phyloP scores from a whole-genome alignment of 164 flowering plant genomes.

The Magnolia officinalis region DNA sequence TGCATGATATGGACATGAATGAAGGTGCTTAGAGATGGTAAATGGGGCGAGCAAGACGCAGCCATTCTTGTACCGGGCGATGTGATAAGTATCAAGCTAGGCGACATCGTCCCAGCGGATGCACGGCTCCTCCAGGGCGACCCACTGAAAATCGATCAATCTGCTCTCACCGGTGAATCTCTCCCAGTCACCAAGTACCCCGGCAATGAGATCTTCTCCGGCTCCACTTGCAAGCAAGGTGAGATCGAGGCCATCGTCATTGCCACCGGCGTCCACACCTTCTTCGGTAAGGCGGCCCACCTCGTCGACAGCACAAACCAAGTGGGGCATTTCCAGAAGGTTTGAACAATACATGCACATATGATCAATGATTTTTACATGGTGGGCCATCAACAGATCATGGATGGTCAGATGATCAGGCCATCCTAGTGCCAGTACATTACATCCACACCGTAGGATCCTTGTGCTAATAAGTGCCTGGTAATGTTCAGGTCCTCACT shows the following conservation, averaged over 20 bases:
- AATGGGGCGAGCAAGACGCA: conserved; percentile 79
- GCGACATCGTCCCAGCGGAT: conserved; percentile 89
- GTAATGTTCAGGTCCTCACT: conserved; percentile 57
- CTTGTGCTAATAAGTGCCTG: not conserved
- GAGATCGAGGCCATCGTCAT: conserved; percentile 87
- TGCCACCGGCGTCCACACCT: conserved; percentile 89
- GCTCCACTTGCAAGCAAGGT: conserved; percentile 94
- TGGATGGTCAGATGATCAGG: not conserved
- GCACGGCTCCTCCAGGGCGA: conserved; percentile 84
- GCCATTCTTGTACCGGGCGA: conserved; percentile 82
- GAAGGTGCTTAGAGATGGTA: conserved; percentile 67
- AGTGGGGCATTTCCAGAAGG: conserved; percentile 92
- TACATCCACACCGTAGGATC: too few relatives aligned
- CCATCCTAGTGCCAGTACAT: not conserved
- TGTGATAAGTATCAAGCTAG: conserved; percentile 73
- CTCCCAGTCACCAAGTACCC: conserved; percentile 71
- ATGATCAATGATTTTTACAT: not conserved
- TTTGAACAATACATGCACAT: conserved; percentile 7
- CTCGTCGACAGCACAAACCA: conserved; percentile 84
- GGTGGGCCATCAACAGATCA: too few relatives aligned
- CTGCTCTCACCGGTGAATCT: conserved; percentile 91
- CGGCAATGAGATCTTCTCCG: conserved; percentile 69
- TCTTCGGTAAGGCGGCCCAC: conserved; percentile 94
- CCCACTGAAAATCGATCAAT: conserved; percentile 82
- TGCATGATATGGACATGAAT: not conserved